phyloP scores from a whole-genome alignment of 495 filamentous ascomycete species.

The Letharia columbiana region DNA sequence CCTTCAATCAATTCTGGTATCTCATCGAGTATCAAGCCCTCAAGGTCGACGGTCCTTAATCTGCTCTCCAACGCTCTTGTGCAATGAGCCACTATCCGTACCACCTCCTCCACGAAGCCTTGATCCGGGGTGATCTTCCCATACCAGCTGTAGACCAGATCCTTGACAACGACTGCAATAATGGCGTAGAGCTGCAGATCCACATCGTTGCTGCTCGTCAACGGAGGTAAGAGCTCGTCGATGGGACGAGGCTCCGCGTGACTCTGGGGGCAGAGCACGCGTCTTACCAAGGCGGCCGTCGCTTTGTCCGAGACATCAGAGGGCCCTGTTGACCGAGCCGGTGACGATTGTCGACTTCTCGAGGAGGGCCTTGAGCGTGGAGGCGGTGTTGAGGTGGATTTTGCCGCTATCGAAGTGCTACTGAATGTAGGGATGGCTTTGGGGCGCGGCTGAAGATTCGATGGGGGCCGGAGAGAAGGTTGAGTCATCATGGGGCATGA shows the following conservation, averaged over 20 bases:
- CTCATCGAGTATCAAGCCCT: conserved; percentile 79
- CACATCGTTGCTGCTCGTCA: conserved; percentile 87
- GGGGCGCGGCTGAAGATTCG: conserved; percentile 43
- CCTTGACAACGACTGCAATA: conserved; percentile 76
- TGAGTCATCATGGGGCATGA: conserved; percentile 23
- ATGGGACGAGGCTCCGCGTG: conserved; percentile 46
- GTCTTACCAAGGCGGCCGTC: conserved; percentile 52
- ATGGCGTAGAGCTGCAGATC: conserved; percentile 89
- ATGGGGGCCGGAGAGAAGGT: conserved; percentile 32
- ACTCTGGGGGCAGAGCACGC: conserved; percentile 53
- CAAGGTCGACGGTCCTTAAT: conserved; percentile 69
- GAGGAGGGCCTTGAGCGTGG: conserved; percentile 32
- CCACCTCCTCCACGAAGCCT: conserved; percentile 72
- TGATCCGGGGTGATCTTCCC: conserved; percentile 83
- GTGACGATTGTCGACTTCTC: conserved; percentile 29
- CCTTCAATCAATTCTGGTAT: conserved; percentile 71
- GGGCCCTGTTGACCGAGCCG: conserved; percentile 27
- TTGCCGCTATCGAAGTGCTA: conserved; percentile 36
- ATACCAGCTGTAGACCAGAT: conserved; percentile 91
- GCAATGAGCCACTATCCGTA: conserved; percentile 83
- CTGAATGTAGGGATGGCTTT: conserved; percentile 36
- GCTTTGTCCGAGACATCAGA: conserved; percentile 47
- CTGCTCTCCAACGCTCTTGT: conserved; percentile 80
- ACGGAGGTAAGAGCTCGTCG: conserved; percentile 75
- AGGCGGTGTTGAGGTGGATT: conserved; percentile 29